Base-by-base conservation (phyloP, 495 filamentous ascomycete genomes). In the Hypoxylon intermedium region DNA sequence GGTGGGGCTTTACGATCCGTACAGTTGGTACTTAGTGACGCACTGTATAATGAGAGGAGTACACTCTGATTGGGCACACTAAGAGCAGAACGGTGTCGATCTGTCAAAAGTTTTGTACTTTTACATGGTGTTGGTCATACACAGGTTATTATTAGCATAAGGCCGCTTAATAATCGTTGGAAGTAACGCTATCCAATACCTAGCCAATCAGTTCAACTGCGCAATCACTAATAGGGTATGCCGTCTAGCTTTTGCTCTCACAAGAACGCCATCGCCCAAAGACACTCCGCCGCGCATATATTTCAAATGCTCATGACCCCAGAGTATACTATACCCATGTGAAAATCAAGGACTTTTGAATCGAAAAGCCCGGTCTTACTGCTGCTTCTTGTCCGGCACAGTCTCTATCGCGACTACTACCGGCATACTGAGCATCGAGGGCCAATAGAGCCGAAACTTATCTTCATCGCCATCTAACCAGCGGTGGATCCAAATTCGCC, bases 401-500 rank as follows among this genome's bases (percentile, higher is more conserved):
- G 58, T 58, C 13, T 65, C 48, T 42, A 62, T 16, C 31, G 67
- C 34, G 53, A 75, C 71, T 2, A 96, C 79, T 31, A 86, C 80
- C 5, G 92, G 92, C 49, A 95, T 70, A 0, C 72, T 73, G 67
- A 83, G 83, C 33, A 87, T 65, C 24, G 79, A 82, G 6, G 85
- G 82, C 93, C 93, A 97, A 48, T 81, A 67, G 51, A 96, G 73
- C 65, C 84, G 78, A 67, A 86, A 96, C 60, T 93, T 85, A 15
- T 89, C 83, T 71, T 94, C 90, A 15, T 81, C 81, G 3, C 86
- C 80, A 55, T 93, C 91, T 45, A 96, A 75, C 62, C 89, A 92
- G 58, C 89, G 87, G 31, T 89, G 85, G 6, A 95, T 80, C 87
- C 90, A 96, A 19, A 95, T 88, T 9, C 91, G 86, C 89, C 91